Evolutionary conservation across 1,139 yeast genomes (phyloP), one percentile per base, ranked within the genome.

Genomic region (Chernovozyma sophiae-reginae): DNA sequence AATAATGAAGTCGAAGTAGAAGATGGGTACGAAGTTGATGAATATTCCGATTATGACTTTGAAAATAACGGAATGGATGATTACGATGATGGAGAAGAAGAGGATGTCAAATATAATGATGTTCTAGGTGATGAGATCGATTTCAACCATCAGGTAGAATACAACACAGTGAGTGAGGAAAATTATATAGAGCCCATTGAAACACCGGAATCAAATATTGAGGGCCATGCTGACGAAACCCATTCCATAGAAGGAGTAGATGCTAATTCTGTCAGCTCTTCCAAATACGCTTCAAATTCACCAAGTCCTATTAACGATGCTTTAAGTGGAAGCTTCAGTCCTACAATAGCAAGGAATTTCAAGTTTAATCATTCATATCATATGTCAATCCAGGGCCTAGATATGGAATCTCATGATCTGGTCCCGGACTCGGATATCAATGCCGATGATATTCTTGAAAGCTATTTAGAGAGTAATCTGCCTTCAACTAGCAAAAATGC

Each of bases 61-160:
- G 82, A 69, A 31, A 65, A 76, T 34, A 85, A 78, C 31, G 86
- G 64, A 3, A 37, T 54, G 19, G 65, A 55, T 26, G 77, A 66
- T 43, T 68, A 76, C 20, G 48, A 62, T 14, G 66, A 54, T 10
- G 72, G 58, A 26, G 78, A 69, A 20, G 74, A 67, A 13, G 83
- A 73, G 17, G 78, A 68, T 8, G 82, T 72, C 3, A 51, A 49
- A 18, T 36, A 35, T 24, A 39, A 39, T 20, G 34, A 38, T 22
- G 33, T 65, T 4, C 60, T 72, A 42, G 77, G 67, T 35, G 79
- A 72, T n/a, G 77, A 36, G 12, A 20, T 20, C 6, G 23, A 20
- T 7, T 10, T 20, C 10, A 20, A 20, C 23, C 8, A 20, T 6
- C 8, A 20, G 8, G 23, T 20, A 10, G 8, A 20, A 10, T 20